Percentiles rank a stretch among this genome's conserved stretches.
These are phyloP conservation scores for Trifolium dubium DNA, from an alignment of 306 rosid genomes.

Conservation along the genomic window DNA sequence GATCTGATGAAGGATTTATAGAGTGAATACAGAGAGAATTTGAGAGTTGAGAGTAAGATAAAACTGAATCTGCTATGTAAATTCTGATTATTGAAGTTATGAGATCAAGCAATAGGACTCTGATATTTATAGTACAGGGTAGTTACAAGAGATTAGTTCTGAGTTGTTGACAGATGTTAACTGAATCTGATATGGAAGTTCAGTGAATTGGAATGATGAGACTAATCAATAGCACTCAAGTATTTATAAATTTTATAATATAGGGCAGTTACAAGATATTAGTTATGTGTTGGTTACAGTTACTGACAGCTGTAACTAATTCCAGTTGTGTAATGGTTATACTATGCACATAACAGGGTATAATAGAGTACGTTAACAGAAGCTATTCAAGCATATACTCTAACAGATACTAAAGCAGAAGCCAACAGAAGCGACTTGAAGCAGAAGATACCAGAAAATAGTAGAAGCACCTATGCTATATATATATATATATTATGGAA, in stretches of 20 bases:
- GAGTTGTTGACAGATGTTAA: neutral
- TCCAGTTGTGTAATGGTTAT: neutral
- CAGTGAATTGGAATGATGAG: neutral
- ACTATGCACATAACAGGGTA: neutral
- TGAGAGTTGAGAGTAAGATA: slow-evolving; percentile 4
- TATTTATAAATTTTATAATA: neutral
- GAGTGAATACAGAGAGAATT: neutral
- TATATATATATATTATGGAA: neutral
- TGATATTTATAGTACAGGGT: neutral
- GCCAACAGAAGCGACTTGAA: neutral
- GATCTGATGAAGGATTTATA: neutral
- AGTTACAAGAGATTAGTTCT: neutral
- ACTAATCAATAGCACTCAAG: neutral
- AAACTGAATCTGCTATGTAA: neutral
- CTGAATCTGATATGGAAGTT: neutral
- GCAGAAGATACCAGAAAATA: neutral
- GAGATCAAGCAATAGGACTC: neutral
- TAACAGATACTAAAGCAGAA: neutral
- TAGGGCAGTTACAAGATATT: neutral
- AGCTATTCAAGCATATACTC: neutral
- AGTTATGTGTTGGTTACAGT: neutral
- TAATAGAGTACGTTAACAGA: neutral
- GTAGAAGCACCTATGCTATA: neutral
- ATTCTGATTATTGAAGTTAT: neutral
- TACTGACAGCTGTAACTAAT: neutral